A percentile compares a stretch with the other conserved stretches of the same genome.
These are phyloP conservation scores for Cylindricascospora bacillispora DNA, from an alignment of 1,139 yeast genomes.

Conservation along the genomic window DNA sequence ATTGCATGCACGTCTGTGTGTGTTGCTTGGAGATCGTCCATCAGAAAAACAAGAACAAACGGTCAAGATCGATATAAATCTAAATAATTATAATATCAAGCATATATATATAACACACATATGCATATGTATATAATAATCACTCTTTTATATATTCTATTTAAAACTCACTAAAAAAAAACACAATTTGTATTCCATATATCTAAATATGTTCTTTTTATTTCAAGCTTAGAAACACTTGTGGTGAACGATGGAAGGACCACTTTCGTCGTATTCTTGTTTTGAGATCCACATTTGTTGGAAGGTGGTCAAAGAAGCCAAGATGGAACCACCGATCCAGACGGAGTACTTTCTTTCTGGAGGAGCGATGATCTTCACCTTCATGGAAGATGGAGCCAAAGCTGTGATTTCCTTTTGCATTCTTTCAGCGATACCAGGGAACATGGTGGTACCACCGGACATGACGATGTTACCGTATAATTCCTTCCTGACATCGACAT, in stretches of 20 bases:
- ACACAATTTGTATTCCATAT: too few relatives aligned
- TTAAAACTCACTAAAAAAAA: too few relatives aligned
- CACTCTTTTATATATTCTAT: too few relatives aligned
- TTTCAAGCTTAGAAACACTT: slow-evolving; percentile 76
- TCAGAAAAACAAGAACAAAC: too few relatives aligned
- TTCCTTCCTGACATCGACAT: slow-evolving; percentile 97
- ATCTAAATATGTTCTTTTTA: too few relatives aligned
- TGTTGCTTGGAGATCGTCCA: too few relatives aligned
- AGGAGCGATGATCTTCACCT: slow-evolving; percentile 98
- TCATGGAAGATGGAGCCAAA: slow-evolving; percentile 98
- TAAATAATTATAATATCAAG: too few relatives aligned
- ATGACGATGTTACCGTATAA: slow-evolving; percentile 97
- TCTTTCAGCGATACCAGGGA: slow-evolving; percentile 99
- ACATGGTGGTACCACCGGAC: slow-evolving; percentile 99
- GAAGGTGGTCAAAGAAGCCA: slow-evolving; percentile 98
- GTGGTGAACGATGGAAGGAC: slow-evolving; percentile 99
- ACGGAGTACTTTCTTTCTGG: slow-evolving; percentile 99
- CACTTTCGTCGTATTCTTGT: slow-evolving; percentile 99
- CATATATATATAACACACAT: too few relatives aligned
- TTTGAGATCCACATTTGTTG: slow-evolving; percentile 99
- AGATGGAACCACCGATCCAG: slow-evolving; percentile 99
- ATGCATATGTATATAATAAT: too few relatives aligned
- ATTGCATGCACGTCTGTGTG: too few relatives aligned
- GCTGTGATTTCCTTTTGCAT: slow-evolving; percentile 99
- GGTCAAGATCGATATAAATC: too few relatives aligned